Evolutionary conservation across 495 filamentous ascomycete species (phyloP).

Genomic region (Tuber brumale): DNA sequence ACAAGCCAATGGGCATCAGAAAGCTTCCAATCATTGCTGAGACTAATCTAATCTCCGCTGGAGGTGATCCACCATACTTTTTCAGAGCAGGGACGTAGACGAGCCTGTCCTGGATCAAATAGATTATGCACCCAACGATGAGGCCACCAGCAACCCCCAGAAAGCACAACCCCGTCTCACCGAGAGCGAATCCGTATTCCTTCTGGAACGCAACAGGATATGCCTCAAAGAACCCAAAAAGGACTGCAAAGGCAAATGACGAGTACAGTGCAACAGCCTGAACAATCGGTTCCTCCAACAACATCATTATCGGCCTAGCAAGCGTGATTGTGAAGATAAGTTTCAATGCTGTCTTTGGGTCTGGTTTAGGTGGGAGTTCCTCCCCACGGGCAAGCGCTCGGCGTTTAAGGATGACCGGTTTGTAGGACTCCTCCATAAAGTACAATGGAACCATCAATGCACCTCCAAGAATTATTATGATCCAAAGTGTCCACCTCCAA

Average conservation of each 20-base stretch:
- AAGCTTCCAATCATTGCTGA: slow-evolving; percentile 56
- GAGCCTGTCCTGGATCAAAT: slow-evolving; percentile 39
- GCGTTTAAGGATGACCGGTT: slow-evolving; percentile 53
- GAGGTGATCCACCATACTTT: slow-evolving; percentile 34
- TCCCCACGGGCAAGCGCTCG: slow-evolving; percentile 48
- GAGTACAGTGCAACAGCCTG: slow-evolving; percentile 56
- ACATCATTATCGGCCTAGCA: slow-evolving; percentile 58
- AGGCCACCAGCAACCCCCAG: slow-evolving; percentile 55
- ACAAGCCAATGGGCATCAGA: slow-evolving; percentile 50
- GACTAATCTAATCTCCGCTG: slow-evolving; percentile 54
- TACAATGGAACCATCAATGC: slow-evolving; percentile 60
- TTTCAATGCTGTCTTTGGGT: slow-evolving; percentile 45
- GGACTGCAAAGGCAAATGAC: slow-evolving; percentile 57
- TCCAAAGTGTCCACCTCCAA: slow-evolving; percentile 79
- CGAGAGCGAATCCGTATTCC: slow-evolving; percentile 49
- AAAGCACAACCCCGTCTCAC: slow-evolving; percentile 55
- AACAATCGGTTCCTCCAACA: slow-evolving; percentile 61
- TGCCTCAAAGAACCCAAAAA: slow-evolving; percentile 62
- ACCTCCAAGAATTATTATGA: slow-evolving; percentile 69
- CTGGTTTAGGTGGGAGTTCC: slow-evolving; percentile 41
- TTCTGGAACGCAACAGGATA: slow-evolving; percentile 52
- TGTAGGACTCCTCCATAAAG: slow-evolving; percentile 60
- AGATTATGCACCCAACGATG: slow-evolving; percentile 43
- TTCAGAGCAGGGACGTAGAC: slow-evolving; percentile 37
- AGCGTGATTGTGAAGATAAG: slow-evolving; percentile 53